Evolutionary conservation across 148 eudicot species (phyloP), one percentile per base, ranked within the genome.

Genomic region (Camellia sinensis): DNA sequence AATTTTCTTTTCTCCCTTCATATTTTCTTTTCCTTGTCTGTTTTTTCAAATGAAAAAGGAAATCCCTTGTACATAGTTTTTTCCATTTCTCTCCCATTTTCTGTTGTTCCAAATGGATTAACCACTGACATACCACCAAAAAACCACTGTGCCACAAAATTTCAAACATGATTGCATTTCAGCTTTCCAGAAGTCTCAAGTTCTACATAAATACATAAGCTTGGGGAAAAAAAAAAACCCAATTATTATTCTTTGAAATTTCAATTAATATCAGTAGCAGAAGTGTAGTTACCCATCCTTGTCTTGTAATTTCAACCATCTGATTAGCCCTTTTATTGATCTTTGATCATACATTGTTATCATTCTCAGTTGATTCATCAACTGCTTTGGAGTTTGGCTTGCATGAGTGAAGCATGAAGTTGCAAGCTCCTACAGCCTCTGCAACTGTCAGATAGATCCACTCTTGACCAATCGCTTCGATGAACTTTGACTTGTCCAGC

Each of bases 401-500:
- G 82, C 81, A 53, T 10, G 81, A 61, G 8, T 83, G 87, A 52
- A 84, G 85, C 81, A 75, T 81, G 59, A 70, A 74, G 76, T 82
- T 88, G 87, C 88, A 87, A 15, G 84, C 91, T 57, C 56, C 78
- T 10, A 88, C 92, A 1, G 94, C 94, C 67, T 89, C 94, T 43
- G 62, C 88, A 59, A 89, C 88, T 6, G 92, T 83, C 11, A 86
- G 84, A 67, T 60, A 83, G 44, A 89, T 84, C 87, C 85, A 83
- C 37, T 89, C 87, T 9, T 84, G 79, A 19, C 92, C 92, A 4
- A 82, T 67, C 3, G 46, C 81, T 11, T 91, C 86, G 0, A 88
- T 78, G 12, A 79, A 77, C 45, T 80, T 78, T 5, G 92, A 88
- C 70, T 82, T 86, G 85, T 86, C 78, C 79, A 89, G 73, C 80